Conservation (phyloP, 2,329 filamentous ascomycete genomes). For the Botrytis porri region DNA sequence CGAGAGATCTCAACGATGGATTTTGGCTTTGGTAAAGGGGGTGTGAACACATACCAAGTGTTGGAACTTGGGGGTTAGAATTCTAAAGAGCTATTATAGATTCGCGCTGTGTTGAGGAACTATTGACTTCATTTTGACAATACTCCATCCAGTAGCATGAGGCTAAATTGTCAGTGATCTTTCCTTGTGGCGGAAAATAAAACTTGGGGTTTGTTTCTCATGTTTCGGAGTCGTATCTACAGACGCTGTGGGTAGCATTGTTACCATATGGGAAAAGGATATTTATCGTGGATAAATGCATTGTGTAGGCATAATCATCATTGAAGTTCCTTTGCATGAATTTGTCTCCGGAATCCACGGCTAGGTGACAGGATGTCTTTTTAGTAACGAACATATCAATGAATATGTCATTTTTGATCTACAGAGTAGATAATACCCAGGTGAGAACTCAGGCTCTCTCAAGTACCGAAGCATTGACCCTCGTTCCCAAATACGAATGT, state of each 20-base stretch:
- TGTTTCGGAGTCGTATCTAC: conserved; percentile 16
- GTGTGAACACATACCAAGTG: not conserved
- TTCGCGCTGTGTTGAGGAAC: not conserved
- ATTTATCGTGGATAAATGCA: not conserved
- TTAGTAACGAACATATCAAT: not conserved
- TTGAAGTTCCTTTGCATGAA: not conserved
- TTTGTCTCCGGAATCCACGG: not conserved
- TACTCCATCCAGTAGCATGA: not conserved
- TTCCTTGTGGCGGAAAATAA: not conserved
- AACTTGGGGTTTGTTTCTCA: not conserved
- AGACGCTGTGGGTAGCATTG: not conserved
- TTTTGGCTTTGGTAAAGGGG: not conserved
- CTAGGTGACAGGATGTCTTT: not conserved
- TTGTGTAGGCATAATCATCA: not conserved
- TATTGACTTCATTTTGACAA: not conserved
- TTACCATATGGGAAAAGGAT: not conserved
- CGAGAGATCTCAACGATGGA: not conserved
- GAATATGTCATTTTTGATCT: not conserved
- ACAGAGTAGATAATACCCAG: too few species aligned
- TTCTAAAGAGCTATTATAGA: not conserved
- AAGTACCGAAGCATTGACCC: not conserved
- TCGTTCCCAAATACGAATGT: not conserved
- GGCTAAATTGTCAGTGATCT: not conserved
- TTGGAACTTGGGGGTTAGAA: not conserved
- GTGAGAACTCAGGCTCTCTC: not conserved